Evolutionary conservation across 2,329 filamentous ascomycete species (phyloP).

Genomic region (Ophiocordyceps sinensis): DNA sequence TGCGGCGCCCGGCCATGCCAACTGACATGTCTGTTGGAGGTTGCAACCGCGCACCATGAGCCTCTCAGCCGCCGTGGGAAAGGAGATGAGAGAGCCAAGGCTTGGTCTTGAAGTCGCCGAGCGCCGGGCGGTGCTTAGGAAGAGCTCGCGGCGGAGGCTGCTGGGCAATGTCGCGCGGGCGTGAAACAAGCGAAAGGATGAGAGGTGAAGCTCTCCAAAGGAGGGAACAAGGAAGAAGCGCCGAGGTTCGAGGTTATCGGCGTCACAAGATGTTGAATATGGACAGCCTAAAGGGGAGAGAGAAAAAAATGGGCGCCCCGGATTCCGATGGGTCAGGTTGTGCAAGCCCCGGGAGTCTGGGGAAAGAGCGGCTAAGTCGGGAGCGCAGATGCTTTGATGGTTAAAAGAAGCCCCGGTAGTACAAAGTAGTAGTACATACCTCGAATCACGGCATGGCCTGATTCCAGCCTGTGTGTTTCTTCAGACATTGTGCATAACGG

Average conservation of each 20-base stretch:
- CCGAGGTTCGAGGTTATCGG: neutral
- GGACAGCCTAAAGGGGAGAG: neutral
- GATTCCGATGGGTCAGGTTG: neutral
- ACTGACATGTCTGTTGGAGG: neutral
- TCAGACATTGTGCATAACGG: no score
- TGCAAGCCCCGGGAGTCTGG: neutral
- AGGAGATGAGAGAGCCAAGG: neutral
- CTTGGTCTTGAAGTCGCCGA: no score
- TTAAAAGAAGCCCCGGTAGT: no score
- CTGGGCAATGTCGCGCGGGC: no score
- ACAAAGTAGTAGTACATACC: no score
- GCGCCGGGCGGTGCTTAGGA: no score
- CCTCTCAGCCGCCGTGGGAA: neutral
- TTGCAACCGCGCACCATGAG: neutral
- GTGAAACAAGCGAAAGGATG: no score
- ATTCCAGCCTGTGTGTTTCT: no score
- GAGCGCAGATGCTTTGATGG: no score
- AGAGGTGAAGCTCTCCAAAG: neutral
- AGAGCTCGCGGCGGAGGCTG: no score
- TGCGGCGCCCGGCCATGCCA: slow-evolving; percentile 1
- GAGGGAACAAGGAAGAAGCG: neutral
- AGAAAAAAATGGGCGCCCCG: neutral
- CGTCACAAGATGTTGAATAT: neutral
- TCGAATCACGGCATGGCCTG: no score
- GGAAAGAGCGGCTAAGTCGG: neutral